Base-by-base conservation (phyloP, 2,329 filamentous ascomycete genomes). In the Zymoseptoria crescenta region DNA sequence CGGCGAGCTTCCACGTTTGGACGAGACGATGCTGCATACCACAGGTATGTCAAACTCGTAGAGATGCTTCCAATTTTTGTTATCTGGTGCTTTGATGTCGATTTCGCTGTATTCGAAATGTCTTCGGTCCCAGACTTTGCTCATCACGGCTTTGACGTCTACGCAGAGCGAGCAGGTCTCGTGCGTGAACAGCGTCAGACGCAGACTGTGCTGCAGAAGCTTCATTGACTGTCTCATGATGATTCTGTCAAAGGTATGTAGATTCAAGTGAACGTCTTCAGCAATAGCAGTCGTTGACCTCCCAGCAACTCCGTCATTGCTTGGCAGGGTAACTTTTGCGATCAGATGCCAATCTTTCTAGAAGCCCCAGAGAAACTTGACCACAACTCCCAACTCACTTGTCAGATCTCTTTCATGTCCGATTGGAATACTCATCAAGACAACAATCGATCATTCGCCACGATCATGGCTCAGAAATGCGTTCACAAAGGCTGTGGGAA, bases 401-500 rank as follows among this genome's bases (percentile, higher is more conserved):
- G 10, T 7, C 13, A n/a, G 16, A 45, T 45, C 3, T 45, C 16
- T 13, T 13, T 5, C 35, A n/a, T 45, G 4, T 13, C 6, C 3
- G 4, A 7, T 6, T 1, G 13, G 4, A 13, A n/a, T n/a, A 45
- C 35, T 16, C 35, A 45, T 5, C 35, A 13, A 16, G 35, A 45
- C 35, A 16, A 45, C 35, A n/a, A n/a, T 45, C 52, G 52, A 54
- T 19, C 30, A 28, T n/a, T 8, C 52, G 49, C 9, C 49, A 52
- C 10, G 35, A 51, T 21, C 20, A 89, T 89, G 86, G 80, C 87
- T 59, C 83, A 86, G 70, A 97, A 96, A 79, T 99, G 94, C 75
- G 91, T 96, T 59, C 94, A 96, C 79, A 92, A 96, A 76, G 91
- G 92, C 74, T 99, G 94, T 76, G 91, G 88, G 70, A 97, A 96